Percentiles rank a stretch among this genome's conserved stretches.
Conservation (phyloP, 1,284 basidiomycete genomes). For the Cutaneotrichosporon cutaneum region DNA sequence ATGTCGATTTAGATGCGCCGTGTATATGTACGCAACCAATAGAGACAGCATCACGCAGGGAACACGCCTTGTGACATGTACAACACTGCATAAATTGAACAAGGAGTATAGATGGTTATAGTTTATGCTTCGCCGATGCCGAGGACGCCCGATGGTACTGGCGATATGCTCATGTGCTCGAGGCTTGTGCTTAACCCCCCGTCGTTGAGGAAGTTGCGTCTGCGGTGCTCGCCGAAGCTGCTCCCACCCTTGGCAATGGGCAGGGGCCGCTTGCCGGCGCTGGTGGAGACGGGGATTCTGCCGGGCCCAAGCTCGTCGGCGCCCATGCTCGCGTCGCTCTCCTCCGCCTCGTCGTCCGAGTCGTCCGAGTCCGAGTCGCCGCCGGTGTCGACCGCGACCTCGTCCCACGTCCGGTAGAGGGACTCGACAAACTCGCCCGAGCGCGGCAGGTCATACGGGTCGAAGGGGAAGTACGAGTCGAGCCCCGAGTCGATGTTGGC, state of each 20-base stretch:
- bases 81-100: constrained; percentile 17
- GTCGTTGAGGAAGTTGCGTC: constrained; percentile 27
- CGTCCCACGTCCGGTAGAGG: constrained; percentile 59
- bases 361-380: constrained; percentile 51
- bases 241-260: constrained; percentile 20
- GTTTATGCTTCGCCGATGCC: constrained; percentile 1
- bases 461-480: constrained; percentile 97
- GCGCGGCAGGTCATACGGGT: constrained; percentile 84
- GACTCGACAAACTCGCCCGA: constrained; percentile 55
- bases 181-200: constrained; percentile 40
- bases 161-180: constrained; percentile 50
- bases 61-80: constrained; percentile 7
- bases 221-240: constrained; percentile 18
- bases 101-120: not conserved
- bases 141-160: constrained; percentile 15
- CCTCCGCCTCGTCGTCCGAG: constrained; percentile 50
- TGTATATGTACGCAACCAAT: not conserved
- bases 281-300: not conserved
- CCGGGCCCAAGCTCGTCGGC: constrained; percentile 4
- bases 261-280: constrained; percentile 4
- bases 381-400: constrained; percentile 53
- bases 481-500: constrained; percentile 65
- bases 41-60: not conserved
- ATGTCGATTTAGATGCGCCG: constrained; percentile 16
- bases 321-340: constrained; percentile 7